These are phyloP conservation scores for Nicotiana attenuata DNA, from an alignment of 257 asterid species.

Conservation along the genomic window DNA sequence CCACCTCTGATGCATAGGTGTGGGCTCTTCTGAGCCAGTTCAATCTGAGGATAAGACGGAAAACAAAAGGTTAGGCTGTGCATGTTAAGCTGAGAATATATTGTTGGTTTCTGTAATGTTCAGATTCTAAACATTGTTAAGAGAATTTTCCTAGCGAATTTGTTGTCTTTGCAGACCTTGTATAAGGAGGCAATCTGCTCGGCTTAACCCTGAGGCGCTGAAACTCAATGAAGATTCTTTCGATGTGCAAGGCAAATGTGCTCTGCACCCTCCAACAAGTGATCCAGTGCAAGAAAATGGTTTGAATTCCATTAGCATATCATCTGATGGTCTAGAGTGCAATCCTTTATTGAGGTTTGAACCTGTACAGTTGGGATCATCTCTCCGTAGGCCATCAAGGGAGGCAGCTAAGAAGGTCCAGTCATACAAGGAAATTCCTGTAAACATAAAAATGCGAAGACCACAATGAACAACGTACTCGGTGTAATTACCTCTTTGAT, in stretches of 20 bases:
- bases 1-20: conserved; percentile 24
- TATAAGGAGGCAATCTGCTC: conserved; percentile 24
- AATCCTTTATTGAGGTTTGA: conserved; percentile 13
- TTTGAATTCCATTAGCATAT: neutral
- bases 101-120: neutral
- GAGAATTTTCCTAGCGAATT: neutral
- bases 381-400: conserved; percentile 58
- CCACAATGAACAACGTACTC: conserved; percentile 16
- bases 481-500: neutral
- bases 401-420: conserved; percentile 60
- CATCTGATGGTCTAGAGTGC: conserved; percentile 9
- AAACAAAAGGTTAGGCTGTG: conserved; percentile 42
- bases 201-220: conserved; percentile 17
- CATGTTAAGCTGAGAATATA: neutral
- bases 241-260: conserved; percentile 13
- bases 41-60: conserved; percentile 27
- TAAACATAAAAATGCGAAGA: conserved; percentile 71
- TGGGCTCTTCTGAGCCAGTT: conserved; percentile 28
- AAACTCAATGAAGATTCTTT: conserved; percentile 7
- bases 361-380: conserved; percentile 29
- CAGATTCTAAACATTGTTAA: neutral
- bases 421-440: conserved; percentile 61
- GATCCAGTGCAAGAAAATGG: conserved; percentile 26
- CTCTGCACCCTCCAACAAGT: conserved; percentile 9
- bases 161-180: conserved; percentile 17